Base-by-base conservation (phyloP, 164 flowering plant species). In the Magnolia sinica region DNA sequence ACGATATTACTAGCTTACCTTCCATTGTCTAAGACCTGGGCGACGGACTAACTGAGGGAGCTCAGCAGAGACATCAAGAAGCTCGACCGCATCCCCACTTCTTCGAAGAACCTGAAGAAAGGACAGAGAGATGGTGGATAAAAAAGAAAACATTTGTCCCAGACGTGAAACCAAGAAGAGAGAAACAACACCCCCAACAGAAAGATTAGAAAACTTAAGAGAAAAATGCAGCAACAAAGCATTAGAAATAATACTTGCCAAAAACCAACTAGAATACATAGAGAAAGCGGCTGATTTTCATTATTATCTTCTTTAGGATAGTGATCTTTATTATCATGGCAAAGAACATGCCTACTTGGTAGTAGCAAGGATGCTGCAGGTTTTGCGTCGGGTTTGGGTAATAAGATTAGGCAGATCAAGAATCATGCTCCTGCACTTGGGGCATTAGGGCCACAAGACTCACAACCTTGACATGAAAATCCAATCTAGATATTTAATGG, bases 1-100 rank as follows among this genome's bases (percentile, higher is more conserved):
- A 65, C 27, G 27, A 65, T n/a, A 64, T 24, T 8, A 70, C 64
- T 45, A 76, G 78, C 87, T 77, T 65, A 96, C 99, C 97, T 91
- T 96, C 99, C 99, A 96, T 77, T 81, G 90, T 81, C 79, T 89
- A 74, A 92, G 87, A 71, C 99, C 99, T 68, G 97, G 94, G 64
- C 98, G 87, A 45, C 97, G 92, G 75, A 84, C 74, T 83, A 96
- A 89, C 75, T 91, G 87, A 75, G 96, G 97, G 73, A 94, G 96
- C 87, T 94, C 96, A 81, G 71, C 70, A 9, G 91, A 91, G 78
- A 90, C 97, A 84, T 96, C 99, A 79, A 94, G 79, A 81, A 96
- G 97, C 82, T 96, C 98, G 85, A 96, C 86, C 75, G 97, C 81
- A 16, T 86, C 95, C 52, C 83, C 90, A 87, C 97, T 88, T 80